These are phyloP conservation scores for Lachnellula occidentalis DNA, from an alignment of 2,329 filamentous ascomycete genomes.

Conservation along the genomic window DNA sequence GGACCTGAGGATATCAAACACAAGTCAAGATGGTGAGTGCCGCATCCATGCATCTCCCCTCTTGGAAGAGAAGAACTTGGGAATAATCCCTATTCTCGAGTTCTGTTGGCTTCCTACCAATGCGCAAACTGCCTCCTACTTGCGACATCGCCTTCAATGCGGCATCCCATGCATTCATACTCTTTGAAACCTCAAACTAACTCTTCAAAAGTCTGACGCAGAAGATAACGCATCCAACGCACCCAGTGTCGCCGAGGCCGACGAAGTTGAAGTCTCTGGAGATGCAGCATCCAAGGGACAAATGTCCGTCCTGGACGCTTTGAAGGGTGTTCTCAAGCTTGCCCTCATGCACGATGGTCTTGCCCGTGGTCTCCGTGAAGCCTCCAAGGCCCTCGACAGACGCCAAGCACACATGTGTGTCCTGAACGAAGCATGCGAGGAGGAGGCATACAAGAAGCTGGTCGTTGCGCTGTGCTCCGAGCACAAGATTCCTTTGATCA, in stretches of 20 bases:
- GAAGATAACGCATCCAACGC: constrained; percentile 79
- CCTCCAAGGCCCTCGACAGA: constrained; percentile 96
- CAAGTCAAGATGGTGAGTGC: constrained; percentile 25
- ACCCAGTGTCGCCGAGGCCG: constrained; percentile 73
- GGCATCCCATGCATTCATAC: neutral
- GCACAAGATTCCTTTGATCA: constrained; percentile 99
- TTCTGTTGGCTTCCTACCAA: neutral
- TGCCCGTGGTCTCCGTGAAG: constrained; percentile 95
- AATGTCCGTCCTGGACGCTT: constrained; percentile 97
- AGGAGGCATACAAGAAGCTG: constrained; percentile 99
- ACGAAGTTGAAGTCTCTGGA: constrained; percentile 93
- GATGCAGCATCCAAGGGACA: constrained; percentile 81
- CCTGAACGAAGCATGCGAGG: constrained; percentile 98
- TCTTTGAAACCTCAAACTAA: neutral
- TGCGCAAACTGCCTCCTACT: neutral
- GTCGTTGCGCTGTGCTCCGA: constrained; percentile 97
- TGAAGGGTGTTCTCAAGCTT: constrained; percentile 98
- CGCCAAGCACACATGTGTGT: constrained; percentile 99
- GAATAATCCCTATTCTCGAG: neutral
- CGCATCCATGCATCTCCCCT: neutral
- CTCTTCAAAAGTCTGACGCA: constrained; percentile 82
- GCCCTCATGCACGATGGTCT: constrained; percentile 99
- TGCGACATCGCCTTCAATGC: neutral
- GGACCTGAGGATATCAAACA: constrained; percentile 27
- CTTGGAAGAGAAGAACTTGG: neutral